Conservation (phyloP, 371 early-diverging fungal species). For the Actinomortierella ambigua region DNA sequence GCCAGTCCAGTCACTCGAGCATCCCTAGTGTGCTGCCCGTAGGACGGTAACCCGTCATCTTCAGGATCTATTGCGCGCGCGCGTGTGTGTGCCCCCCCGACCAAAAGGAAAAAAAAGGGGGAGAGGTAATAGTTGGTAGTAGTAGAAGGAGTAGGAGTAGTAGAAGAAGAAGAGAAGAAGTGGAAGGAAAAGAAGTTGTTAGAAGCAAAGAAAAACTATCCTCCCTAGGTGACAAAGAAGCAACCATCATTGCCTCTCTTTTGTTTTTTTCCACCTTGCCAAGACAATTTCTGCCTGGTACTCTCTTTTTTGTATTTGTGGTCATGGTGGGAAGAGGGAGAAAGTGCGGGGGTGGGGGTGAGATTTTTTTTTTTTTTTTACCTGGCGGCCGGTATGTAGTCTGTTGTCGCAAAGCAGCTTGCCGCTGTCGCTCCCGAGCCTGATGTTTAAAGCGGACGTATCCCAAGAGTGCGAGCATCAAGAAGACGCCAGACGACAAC, state of each 20-base stretch:
- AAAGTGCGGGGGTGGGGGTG: neutral
- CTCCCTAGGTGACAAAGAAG: neutral
- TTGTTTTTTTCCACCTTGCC: too few species aligned
- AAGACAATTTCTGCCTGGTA: too few species aligned
- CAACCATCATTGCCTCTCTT: too few species aligned
- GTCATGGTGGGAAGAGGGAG: neutral
- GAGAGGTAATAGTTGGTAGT: neutral
- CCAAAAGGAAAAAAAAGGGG: slow-evolving; percentile 1
- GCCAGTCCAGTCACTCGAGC: slow-evolving; percentile 26
- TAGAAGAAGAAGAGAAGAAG: neutral
- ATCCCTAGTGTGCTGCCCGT: slow-evolving; percentile 37
- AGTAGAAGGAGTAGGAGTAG: slow-evolving; percentile 2
- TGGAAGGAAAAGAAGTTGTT: neutral
- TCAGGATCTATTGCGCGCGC: slow-evolving; percentile 30
- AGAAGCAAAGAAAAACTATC: neutral
- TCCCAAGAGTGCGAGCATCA: slow-evolving; percentile 1
- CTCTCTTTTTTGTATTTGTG: too few species aligned
- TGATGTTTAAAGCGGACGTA: slow-evolving; percentile 30
- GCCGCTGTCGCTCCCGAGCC: slow-evolving; percentile 5
- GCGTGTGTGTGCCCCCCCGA: too few species aligned
- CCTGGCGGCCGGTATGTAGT: slow-evolving; percentile 23
- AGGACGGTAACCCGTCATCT: slow-evolving; percentile 33
- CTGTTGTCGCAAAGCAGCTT: neutral
- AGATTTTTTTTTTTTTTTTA: slow-evolving; percentile 12
- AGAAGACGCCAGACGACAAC: too few species aligned